A percentile compares a stretch with the other conserved stretches of the same genome.
phyloP scores from a whole-genome alignment of 1,284 basidiomycete species.

The Boletellus sp. region DNA sequence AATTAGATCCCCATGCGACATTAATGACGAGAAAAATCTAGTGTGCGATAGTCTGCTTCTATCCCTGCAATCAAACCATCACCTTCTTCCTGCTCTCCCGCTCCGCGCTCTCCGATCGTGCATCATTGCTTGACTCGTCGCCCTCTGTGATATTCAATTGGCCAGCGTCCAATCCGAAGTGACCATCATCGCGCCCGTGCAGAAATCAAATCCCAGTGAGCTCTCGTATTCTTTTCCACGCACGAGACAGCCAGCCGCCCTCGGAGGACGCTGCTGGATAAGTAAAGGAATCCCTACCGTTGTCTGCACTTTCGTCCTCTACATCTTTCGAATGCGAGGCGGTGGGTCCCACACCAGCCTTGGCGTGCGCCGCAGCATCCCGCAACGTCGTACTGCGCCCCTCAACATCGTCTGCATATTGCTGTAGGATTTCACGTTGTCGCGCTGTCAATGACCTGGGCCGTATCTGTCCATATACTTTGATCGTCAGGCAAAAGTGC shows the following conservation, averaged over 20 bases:
- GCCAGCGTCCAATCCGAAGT: constrained; percentile 35
- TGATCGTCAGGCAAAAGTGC: constrained; percentile 11
- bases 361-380: constrained; percentile 20
- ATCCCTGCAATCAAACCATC: constrained; percentile 38
- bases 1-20: constrained; percentile 17
- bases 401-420: constrained; percentile 91
- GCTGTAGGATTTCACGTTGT: constrained; percentile 85
- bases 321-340: constrained; percentile 25
- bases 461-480: constrained; percentile 17
- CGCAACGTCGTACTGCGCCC: constrained; percentile 44
- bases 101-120: constrained; percentile 32
- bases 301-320: constrained; percentile 37
- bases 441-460: constrained; percentile 74
- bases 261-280: constrained; percentile 47
- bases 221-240: constrained; percentile 61
- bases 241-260: constrained; percentile 65
- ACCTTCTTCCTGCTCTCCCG: constrained; percentile 38
- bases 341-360: constrained; percentile 21
- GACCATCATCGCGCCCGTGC: constrained; percentile 39
- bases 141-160: constrained; percentile 30
- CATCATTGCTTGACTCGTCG: constrained; percentile 18
- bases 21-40: constrained; percentile 20
- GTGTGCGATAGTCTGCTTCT: constrained; percentile 28
- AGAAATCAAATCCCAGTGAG: constrained; percentile 68
- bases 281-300: constrained; percentile 73